Evolutionary conservation across 1,284 basidiomycete species (phyloP).

Genomic region (Puccinia hordei): DNA sequence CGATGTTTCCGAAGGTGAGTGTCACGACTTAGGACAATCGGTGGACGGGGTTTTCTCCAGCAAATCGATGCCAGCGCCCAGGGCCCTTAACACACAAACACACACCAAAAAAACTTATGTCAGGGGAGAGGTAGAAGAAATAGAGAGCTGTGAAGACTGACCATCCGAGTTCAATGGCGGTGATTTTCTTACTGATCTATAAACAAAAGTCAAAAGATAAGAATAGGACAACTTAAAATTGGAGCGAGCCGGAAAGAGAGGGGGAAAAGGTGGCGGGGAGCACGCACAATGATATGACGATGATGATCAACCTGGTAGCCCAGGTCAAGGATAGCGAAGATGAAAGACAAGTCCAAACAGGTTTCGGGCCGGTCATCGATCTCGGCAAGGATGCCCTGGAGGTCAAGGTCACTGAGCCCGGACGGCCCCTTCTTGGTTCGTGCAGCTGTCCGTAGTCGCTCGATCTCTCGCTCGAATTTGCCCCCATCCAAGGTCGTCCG

Average conservation of each 20-base stretch:
- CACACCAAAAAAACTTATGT: background rate
- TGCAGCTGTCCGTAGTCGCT: constrained; percentile 13
- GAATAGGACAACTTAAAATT: constrained; percentile 67
- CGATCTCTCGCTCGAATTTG: constrained; percentile 60
- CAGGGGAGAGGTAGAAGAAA: constrained; percentile 63
- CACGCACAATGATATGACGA: constrained; percentile 30
- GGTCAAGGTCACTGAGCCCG: background rate
- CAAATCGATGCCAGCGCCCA: constrained; percentile 53
- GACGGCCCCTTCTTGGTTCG: constrained; percentile 43
- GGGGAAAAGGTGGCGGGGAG: background rate
- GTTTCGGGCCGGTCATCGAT: constrained; percentile 83
- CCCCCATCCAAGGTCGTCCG: constrained; percentile 62
- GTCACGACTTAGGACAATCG: constrained; percentile 15
- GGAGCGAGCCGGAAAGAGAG: background rate
- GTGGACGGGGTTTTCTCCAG: constrained; percentile 26
- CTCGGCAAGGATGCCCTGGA: constrained; percentile 68
- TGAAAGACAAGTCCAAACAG: constrained; percentile 93
- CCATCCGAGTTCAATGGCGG: constrained; percentile 93
- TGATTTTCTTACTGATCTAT: constrained; percentile 81
- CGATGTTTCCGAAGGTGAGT: too few relatives aligned
- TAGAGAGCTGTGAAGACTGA: constrained; percentile 76
- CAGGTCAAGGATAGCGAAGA: constrained; percentile 80
- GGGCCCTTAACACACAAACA: constrained; percentile 43
- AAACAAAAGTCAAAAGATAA: constrained; percentile 68
- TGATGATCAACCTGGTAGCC: constrained; percentile 58